Evolutionary conservation across 1,284 basidiomycete genomes (phyloP), one percentile per base, ranked within the genome.

Genomic region (Phenoliferia sp.): DNA sequence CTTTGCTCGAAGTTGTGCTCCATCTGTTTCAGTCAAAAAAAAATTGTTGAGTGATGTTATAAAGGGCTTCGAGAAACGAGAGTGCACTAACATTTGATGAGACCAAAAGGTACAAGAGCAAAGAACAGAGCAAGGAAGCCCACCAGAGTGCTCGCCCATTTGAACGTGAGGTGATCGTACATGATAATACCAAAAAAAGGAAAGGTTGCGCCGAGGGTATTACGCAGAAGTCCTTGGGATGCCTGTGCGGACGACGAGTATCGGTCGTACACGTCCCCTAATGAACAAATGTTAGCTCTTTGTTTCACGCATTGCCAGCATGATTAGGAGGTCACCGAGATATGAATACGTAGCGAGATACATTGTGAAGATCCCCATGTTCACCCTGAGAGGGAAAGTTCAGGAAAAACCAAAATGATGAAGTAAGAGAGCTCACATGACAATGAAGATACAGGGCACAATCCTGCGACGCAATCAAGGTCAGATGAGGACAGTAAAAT

Each of bases 231-330:
- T 32, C 68, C 74, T 56, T 80, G 80, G 2, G 78, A 74, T 0
- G 80, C 80, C 63, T 81, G 80, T 0, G 78, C 80, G 2, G 78
- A 79, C 0, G 79, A 80, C 9, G 79, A 79, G 66, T 77, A 78
- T 1, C 72, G 65, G 57, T 76, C 77, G 54, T 28, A 10, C 54
- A 56, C 10, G 6, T 28, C 7, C 10, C 3, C 48, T 19, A 26
- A 19, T 6, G 16, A 15, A 31, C n/a, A n/a, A 31, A n/a, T 3
- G 26, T 56, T 28, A 5, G n/a, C 33, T 56, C 6, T 28, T 4
- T 16, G n/a, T n/a, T 10, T n/a, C 10, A 54, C 10, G 22, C 10
- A 15, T 9, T 15, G 54, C 56, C 76, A 78, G 0, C 59, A 62
- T 62, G 68, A 69, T 10, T 55, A 59, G 50, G 9, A 57, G 61